These are phyloP conservation scores for Cyberlindnera amylophila DNA, from an alignment of 805 yeast genomes.

Conservation along the genomic window DNA sequence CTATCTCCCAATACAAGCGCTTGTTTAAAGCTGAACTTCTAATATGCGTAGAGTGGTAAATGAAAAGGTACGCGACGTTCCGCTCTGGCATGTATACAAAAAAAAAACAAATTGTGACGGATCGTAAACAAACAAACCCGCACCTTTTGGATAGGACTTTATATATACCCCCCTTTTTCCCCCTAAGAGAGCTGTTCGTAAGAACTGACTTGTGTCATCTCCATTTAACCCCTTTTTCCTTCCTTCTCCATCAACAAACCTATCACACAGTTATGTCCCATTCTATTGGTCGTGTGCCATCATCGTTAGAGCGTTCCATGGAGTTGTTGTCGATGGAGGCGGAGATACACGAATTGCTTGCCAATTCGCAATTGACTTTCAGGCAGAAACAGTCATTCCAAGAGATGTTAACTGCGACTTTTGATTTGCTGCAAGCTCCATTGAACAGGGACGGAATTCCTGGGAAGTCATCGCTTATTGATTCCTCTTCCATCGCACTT, in stretches of 20 bases:
- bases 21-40: too few species aligned
- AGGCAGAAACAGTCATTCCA: conserved; percentile 22
- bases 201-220: too few species aligned
- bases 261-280: not conserved
- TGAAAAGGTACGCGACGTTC: too few species aligned
- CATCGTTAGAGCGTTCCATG: conserved; percentile 22
- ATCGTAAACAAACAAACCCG: not conserved
- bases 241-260: not conserved
- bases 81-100: not conserved
- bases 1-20: not conserved
- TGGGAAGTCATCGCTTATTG: conserved; percentile 25
- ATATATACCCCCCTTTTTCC: not conserved
- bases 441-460: conserved; percentile 3
- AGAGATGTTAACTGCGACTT: conserved; percentile 21
- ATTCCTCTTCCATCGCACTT: conserved; percentile 25
- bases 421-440: conserved; percentile 29
- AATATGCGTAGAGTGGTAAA: too few species aligned
- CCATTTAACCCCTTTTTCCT: too few species aligned
- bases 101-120: conserved; percentile 2
- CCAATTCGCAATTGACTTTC: conserved; percentile 14
- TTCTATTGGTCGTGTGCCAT: conserved; percentile 11
- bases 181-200: not conserved
- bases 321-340: conserved; percentile 32
- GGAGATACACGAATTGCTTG: conserved; percentile 25
- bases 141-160: not conserved